Percentiles rank a stretch among this genome's conserved stretches.
phyloP scores from a whole-genome alignment of 2,329 filamentous ascomycete species.

The Tolypocladium sp. region DNA sequence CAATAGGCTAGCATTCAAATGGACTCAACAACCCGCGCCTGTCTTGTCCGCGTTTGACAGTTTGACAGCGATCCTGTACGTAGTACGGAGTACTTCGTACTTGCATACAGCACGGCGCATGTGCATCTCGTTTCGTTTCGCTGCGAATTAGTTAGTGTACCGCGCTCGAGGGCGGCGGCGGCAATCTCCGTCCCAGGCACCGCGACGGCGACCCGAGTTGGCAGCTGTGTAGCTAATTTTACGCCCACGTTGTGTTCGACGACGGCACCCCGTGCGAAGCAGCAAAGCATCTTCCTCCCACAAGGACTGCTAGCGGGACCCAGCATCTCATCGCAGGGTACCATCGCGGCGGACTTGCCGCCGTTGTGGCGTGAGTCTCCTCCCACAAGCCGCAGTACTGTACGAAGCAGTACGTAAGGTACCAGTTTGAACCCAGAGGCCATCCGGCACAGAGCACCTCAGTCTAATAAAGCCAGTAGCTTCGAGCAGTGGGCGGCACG shows the following conservation, averaged over 20 bases:
- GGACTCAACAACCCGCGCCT: too few species aligned
- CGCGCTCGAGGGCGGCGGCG: neutral
- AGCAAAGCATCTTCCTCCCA: neutral
- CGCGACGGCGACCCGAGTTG: neutral
- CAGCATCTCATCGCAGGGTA: neutral
- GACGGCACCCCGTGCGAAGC: neutral
- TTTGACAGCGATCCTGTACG: neutral
- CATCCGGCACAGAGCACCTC: too few species aligned
- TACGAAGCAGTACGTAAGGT: too few species aligned
- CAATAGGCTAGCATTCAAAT: neutral
- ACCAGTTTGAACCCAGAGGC: too few species aligned
- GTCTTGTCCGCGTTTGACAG: neutral
- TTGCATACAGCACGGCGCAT: too few species aligned
- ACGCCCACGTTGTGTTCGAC: neutral
- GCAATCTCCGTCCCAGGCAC: neutral
- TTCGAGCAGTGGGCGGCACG: too few species aligned
- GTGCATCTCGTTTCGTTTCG: neutral
- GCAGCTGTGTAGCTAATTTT: neutral
- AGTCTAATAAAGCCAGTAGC: too few species aligned
- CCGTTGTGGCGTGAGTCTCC: neutral
- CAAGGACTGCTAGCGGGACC: neutral
- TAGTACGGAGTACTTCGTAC: too few species aligned
- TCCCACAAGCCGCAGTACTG: too few species aligned
- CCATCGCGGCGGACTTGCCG: neutral
- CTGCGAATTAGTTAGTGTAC: too few species aligned